Conservation (phyloP, 352 stramenopile species). For the Globisporangium yorkense region DNA sequence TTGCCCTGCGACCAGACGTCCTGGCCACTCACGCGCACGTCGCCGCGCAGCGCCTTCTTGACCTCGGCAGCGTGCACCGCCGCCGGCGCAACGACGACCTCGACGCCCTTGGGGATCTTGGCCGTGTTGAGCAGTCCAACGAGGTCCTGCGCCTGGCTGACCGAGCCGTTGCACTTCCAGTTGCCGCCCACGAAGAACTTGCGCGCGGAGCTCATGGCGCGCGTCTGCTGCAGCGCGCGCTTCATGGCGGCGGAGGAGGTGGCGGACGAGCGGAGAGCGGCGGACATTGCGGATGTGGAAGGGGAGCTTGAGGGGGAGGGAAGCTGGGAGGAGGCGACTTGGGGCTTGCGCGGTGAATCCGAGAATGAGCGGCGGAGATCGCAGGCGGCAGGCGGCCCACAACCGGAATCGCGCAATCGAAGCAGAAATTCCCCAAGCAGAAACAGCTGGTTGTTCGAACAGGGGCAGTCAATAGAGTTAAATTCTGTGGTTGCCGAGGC, state of each 20-base stretch:
- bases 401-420: not conserved
- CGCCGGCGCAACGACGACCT: constrained; percentile 97
- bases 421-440: not conserved
- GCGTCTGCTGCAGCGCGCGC: constrained; percentile 36
- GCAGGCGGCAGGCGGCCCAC: not conserved
- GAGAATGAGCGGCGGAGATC: constrained; percentile 25
- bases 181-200: constrained; percentile 99
- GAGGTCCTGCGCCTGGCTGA: constrained; percentile 58
- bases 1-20: constrained; percentile 95
- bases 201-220: constrained; percentile 65
- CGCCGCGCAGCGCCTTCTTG: constrained; percentile 48
- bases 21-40: constrained; percentile 86
- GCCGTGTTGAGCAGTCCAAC: constrained; percentile 81
- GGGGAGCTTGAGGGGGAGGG: not conserved
- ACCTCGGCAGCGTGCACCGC: constrained; percentile 86
- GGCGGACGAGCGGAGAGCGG: constrained; percentile 8
- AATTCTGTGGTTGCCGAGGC: too few species aligned
- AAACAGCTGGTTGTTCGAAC: not conserved
- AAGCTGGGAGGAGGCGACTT: constrained; percentile 12
- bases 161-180: constrained; percentile 96
- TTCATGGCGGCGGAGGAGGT: constrained; percentile 17
- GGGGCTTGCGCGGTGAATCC: constrained; percentile 33
- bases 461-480: too few species aligned
- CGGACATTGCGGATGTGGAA: constrained; percentile 22
- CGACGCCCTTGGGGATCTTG: constrained; percentile 73